phyloP scores from a whole-genome alignment of 2,329 filamentous ascomycete species.

The Penicillium concentricum region DNA sequence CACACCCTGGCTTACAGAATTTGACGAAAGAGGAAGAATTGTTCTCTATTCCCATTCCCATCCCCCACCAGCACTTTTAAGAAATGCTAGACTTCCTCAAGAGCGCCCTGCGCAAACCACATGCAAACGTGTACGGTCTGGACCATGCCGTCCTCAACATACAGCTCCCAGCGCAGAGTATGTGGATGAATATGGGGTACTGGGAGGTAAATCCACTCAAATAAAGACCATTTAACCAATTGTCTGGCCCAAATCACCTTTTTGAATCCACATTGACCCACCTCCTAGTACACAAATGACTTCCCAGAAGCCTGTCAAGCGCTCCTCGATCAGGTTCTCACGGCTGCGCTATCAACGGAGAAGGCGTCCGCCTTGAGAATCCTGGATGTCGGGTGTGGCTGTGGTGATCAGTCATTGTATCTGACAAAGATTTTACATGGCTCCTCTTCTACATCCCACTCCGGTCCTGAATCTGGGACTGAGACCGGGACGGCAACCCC shows the following conservation, averaged over 20 bases:
- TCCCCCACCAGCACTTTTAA: too few species aligned
- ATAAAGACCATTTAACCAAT: not conserved
- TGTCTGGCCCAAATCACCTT: not conserved
- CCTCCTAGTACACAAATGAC: slow-evolving; percentile 29
- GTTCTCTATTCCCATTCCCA: not conserved
- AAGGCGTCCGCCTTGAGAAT: slow-evolving; percentile 12
- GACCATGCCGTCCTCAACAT: slow-evolving; percentile 59
- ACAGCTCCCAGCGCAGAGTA: slow-evolving; percentile 46
- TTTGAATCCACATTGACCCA: not conserved
- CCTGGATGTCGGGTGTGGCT: slow-evolving; percentile 59
- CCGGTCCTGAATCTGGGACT: not conserved
- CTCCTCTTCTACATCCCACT: slow-evolving; percentile 1
- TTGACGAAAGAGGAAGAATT: not conserved
- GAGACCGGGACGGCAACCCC: not conserved
- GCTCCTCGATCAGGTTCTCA: slow-evolving; percentile 51
- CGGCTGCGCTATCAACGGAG: slow-evolving; percentile 42
- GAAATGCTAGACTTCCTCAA: slow-evolving; percentile 10
- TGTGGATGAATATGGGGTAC: slow-evolving; percentile 66
- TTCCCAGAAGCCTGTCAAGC: slow-evolving; percentile 52
- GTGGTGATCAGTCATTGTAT: slow-evolving; percentile 57
- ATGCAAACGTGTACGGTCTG: slow-evolving; percentile 47
- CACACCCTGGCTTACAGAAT: not conserved
- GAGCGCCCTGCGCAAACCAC: slow-evolving; percentile 7
- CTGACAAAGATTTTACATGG: slow-evolving; percentile 35
- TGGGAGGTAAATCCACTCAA: slow-evolving; percentile 47